Conservation (phyloP, 2,329 filamentous ascomycete genomes). For the Bipolaris oryzae region DNA sequence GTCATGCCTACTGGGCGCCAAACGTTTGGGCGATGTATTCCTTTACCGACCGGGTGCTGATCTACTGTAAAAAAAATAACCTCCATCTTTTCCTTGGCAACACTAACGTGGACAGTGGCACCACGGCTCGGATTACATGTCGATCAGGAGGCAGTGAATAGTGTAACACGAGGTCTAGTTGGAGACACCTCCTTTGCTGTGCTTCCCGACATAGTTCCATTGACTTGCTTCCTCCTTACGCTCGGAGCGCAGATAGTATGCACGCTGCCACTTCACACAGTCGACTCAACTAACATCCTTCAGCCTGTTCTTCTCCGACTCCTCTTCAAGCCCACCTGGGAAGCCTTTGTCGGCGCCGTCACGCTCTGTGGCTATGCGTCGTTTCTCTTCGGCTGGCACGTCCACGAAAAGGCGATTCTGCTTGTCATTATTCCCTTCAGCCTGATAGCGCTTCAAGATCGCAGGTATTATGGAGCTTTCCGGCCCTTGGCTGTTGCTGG, state of each 20-base stretch:
- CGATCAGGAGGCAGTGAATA: conserved; percentile 76
- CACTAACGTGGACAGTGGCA: conserved; percentile 64
- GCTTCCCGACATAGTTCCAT: conserved; percentile 81
- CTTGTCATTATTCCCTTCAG: conserved; percentile 95
- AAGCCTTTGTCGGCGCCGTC: conserved; percentile 84
- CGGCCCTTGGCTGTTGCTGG: conserved; percentile 89
- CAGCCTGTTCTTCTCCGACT: conserved; percentile 72
- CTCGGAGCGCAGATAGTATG: conserved; percentile 75
- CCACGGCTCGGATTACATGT: conserved; percentile 78
- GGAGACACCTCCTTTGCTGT: conserved; percentile 95
- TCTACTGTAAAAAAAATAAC: conserved; percentile 69
- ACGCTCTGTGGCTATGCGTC: conserved; percentile 95
- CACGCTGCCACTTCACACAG: conserved; percentile 16
- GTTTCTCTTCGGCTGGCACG: conserved; percentile 98
- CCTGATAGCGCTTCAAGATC: conserved; percentile 85
- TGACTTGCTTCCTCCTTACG: conserved; percentile 80
- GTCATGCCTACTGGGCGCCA: conserved; percentile 98
- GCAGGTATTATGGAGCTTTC: conserved; percentile 90
- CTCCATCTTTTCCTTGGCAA: background rate
- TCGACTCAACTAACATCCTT: conserved; percentile 14
- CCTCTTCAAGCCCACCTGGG: conserved; percentile 80
- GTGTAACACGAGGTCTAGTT: conserved; percentile 89
- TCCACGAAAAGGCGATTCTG: conserved; percentile 96
- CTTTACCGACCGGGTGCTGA: conserved; percentile 82
- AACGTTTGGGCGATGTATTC: conserved; percentile 98